Conservation (phyloP, 345 rosid species). For the Bretschneidera sinensis region DNA sequence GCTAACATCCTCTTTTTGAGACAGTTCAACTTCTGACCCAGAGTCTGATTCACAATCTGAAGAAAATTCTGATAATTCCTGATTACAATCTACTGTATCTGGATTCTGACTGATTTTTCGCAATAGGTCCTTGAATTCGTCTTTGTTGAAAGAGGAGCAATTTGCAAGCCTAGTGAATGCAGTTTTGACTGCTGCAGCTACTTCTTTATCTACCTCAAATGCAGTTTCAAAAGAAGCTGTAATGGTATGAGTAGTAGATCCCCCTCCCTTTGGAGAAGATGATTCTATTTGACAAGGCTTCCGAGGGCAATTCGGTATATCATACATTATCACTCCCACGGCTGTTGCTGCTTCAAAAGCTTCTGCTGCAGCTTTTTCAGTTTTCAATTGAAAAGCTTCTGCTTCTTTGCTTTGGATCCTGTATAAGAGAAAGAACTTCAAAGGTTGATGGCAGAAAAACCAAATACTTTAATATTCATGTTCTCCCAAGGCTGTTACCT, state of each 20-base stretch:
- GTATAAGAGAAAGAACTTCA: conserved; percentile 7
- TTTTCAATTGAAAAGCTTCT: conserved; percentile 46
- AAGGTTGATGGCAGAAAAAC: conserved; percentile 2
- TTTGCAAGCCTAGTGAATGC: conserved; percentile 67
- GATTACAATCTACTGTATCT: conserved; percentile 32
- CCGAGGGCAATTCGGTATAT: conserved; percentile 60
- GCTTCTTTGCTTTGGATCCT: conserved; percentile 83
- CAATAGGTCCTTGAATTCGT: conserved; percentile 66
- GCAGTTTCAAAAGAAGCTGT: conserved; percentile 87
- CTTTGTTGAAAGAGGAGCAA: conserved; percentile 50
- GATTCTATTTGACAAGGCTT: conserved; percentile 49
- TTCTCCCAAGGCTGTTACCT: not conserved
- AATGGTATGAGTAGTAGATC: conserved; percentile 64
- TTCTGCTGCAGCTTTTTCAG: conserved; percentile 75
- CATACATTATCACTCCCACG: conserved; percentile 81
- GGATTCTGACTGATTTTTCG: conserved; percentile 77
- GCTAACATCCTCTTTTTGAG: conserved; percentile 29
- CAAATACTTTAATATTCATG: not conserved
- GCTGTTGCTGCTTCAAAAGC: conserved; percentile 87
- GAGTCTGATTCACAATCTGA: conserved; percentile 60
- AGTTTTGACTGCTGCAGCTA: conserved; percentile 78
- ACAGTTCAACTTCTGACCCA: conserved; percentile 37
- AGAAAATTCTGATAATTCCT: conserved; percentile 44
- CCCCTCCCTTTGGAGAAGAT: conserved; percentile 39
- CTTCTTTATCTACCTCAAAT: conserved; percentile 92